Evolutionary conservation across 2,329 filamentous ascomycete species (phyloP).

Genomic region (Microdochium trichocladiopsis): DNA sequence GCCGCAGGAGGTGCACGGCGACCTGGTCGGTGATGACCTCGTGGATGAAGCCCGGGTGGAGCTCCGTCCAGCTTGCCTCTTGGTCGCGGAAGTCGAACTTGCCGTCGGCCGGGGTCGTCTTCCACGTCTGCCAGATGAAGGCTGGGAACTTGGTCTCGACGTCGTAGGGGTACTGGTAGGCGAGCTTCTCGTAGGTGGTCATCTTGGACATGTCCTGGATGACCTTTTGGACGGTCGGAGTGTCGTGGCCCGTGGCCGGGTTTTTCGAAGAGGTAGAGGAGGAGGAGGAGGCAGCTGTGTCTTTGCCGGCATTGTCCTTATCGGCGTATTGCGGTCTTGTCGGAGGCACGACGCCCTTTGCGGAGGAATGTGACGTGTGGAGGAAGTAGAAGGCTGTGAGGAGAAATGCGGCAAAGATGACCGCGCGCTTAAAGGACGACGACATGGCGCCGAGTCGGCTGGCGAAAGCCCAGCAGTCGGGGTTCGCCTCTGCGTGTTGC

Average conservation of each 20-base stretch:
- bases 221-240: slow-evolving; percentile 49
- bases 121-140: slow-evolving; percentile 99
- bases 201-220: slow-evolving; percentile 65
- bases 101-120: slow-evolving; percentile 68
- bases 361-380: slow-evolving; percentile 20
- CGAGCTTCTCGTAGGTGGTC: slow-evolving; percentile 72
- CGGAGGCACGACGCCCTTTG: slow-evolving; percentile 14
- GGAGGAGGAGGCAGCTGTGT: slow-evolving; percentile 11
- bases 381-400: slow-evolving; percentile 24
- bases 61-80: slow-evolving; percentile 82
- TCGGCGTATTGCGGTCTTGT: slow-evolving; percentile 11
- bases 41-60: slow-evolving; percentile 88
- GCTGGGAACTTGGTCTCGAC: slow-evolving; percentile 83
- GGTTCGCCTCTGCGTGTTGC: slow-evolving; percentile 1
- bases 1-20: slow-evolving; percentile 70
- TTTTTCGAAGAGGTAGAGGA: slow-evolving; percentile 6
- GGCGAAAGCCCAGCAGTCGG: slow-evolving; percentile 2
- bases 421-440: slow-evolving; percentile 24
- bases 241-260: slow-evolving; percentile 10
- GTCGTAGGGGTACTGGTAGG: slow-evolving; percentile 92
- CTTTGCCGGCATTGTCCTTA: slow-evolving; percentile 5
- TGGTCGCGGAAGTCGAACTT: slow-evolving; percentile 76
- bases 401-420: slow-evolving; percentile 22
- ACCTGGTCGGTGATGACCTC: slow-evolving; percentile 94
- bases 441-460: slow-evolving; percentile 11